phyloP scores from a whole-genome alignment of 192 early-diverging fungal species.

The Backusella tarrabulga region DNA sequence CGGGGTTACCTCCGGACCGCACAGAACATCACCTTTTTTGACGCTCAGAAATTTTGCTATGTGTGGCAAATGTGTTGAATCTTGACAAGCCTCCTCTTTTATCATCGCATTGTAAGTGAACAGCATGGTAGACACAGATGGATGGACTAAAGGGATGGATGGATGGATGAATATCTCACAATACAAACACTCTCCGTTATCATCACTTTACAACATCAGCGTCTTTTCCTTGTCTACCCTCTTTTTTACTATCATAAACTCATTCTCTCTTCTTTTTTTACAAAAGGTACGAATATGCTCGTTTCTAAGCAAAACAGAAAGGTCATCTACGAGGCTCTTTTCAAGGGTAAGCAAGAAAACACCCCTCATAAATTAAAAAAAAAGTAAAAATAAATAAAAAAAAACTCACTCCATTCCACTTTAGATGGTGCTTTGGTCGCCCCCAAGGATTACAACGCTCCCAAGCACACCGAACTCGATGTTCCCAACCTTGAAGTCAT shows the following conservation, averaged over 20 bases:
- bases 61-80: not conserved
- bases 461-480: slow-evolving; percentile 94
- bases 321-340: slow-evolving; percentile 92
- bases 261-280: not conserved
- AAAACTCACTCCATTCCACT: not conserved
- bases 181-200: not conserved
- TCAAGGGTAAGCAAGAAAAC: slow-evolving; percentile 60
- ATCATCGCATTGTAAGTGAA: slow-evolving; percentile 21
- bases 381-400: too few relatives aligned
- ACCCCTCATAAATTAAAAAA: too few relatives aligned
- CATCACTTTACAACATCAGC: too few relatives aligned
- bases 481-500: slow-evolving; percentile 99
- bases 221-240: not conserved
- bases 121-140: not conserved
- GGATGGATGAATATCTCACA: not conserved
- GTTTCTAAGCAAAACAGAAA: slow-evolving; percentile 97
- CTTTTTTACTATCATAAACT: not conserved
- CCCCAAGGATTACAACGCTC: slow-evolving; percentile 98
- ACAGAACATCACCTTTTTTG: not conserved
- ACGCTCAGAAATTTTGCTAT: not conserved
- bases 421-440: slow-evolving; percentile 97
- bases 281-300: slow-evolving; percentile 73
- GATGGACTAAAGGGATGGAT: not conserved
- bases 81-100: slow-evolving; percentile 22
- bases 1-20: not conserved